Evolutionary conservation across 2,329 filamentous ascomycete genomes (phyloP).

Genomic region (Ceratocystis diversiconidia): DNA sequence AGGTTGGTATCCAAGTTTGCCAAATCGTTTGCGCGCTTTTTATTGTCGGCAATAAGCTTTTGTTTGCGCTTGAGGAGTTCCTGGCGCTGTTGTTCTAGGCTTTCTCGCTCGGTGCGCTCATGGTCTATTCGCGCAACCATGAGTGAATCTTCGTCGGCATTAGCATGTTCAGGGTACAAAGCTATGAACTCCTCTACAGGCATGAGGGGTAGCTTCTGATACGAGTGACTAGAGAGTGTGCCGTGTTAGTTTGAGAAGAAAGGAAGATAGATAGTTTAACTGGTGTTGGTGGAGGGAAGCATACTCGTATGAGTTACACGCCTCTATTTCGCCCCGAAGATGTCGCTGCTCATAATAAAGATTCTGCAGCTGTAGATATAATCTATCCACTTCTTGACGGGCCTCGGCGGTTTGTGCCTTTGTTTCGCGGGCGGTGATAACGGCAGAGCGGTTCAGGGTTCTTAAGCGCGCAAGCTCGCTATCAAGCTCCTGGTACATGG

Average conservation of each 20-base stretch:
- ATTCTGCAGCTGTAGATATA: constrained; percentile 89
- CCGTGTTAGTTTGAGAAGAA: constrained; percentile 2
- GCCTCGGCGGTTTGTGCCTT: constrained; percentile 77
- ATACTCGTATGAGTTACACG: constrained; percentile 84
- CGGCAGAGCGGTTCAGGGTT: constrained; percentile 67
- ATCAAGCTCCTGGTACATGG: constrained; percentile 15
- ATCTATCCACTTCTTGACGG: constrained; percentile 75
- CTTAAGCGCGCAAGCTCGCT: constrained; percentile 69
- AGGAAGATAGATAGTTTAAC: background rate
- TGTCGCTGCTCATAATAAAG: constrained; percentile 92
- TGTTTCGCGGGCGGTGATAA: constrained; percentile 68
- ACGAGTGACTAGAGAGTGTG: constrained; percentile 58
- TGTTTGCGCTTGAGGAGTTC: constrained; percentile 54
- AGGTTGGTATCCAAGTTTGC: constrained; percentile 82
- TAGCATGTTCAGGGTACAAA: constrained; percentile 58
- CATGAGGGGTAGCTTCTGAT: constrained; percentile 74
- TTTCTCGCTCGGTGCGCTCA: constrained; percentile 71
- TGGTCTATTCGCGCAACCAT: constrained; percentile 87
- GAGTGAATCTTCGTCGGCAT: constrained; percentile 60
- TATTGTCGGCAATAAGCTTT: constrained; percentile 57
- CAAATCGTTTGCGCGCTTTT: constrained; percentile 83
- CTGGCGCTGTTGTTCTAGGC: constrained; percentile 70
- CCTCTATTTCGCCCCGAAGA: constrained; percentile 74
- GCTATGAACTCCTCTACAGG: constrained; percentile 67
- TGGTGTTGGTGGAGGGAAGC: constrained; percentile 25